phyloP scores from a whole-genome alignment of 192 early-diverging fungal genomes.

The Backusella westeae region DNA sequence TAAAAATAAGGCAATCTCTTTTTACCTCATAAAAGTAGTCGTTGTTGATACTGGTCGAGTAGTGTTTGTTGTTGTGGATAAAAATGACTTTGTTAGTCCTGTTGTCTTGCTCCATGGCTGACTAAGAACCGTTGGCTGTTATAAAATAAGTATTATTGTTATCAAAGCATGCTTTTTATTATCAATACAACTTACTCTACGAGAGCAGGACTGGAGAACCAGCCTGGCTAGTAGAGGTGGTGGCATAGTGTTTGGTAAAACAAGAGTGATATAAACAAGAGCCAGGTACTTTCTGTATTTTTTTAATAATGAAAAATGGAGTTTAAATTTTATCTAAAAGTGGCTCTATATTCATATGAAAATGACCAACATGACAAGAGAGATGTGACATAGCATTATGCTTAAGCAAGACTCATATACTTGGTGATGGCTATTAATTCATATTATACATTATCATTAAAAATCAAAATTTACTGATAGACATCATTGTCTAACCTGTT shows the following conservation, averaged over 20 bases:
- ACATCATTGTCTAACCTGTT: no score
- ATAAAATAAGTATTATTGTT: not conserved
- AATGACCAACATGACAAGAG: no score
- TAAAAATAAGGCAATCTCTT: not conserved
- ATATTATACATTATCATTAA: no score
- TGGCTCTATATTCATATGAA: no score
- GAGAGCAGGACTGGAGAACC: not conserved
- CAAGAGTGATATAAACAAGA: not conserved
- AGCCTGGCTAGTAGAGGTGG: not conserved
- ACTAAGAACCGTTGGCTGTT: not conserved
- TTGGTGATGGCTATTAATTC: no score
- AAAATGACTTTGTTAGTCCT: not conserved
- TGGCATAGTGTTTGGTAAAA: not conserved
- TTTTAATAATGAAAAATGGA: no score
- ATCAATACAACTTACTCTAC: not conserved
- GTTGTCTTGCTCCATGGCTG: not conserved
- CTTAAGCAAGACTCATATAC: no score
- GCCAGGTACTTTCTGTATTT: no score
- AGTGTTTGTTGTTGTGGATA: not conserved
- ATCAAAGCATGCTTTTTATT: not conserved
- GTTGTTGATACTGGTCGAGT: not conserved
- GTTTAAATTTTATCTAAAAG: no score
- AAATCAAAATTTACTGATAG: no score
- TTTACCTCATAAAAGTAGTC: not conserved
- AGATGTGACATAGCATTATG: no score